Base-by-base conservation (phyloP, 2,329 filamentous ascomycete species). In the Akanthomyces muscarius region DNA sequence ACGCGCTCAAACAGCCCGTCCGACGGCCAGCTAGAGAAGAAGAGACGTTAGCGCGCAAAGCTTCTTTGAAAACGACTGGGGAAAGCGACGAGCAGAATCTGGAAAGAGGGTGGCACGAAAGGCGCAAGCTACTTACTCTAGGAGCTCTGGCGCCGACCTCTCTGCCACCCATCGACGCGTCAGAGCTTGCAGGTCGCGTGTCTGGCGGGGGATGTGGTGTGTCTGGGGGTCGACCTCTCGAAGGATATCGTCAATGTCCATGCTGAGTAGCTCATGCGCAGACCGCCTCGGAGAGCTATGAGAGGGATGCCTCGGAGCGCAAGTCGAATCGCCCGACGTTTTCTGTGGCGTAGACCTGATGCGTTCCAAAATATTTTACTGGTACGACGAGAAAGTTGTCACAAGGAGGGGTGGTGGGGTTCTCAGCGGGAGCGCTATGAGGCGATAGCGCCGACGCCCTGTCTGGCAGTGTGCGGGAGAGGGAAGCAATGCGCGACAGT, bases 151-250 rank as follows among this genome's bases (percentile, higher is more conserved):
- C 51, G 92, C 89, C 63, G 89, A 91, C 69, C 95, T 87, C 76
- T 99, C 96, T 50, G 94, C 91, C 51, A 97, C 86, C 94, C 94
- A 99, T 70, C 89, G 89, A 70, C 94, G 89, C 69, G 94, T 97
- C 69, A 99, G 80, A 60, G 90, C 86, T 75, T 97, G 92, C 68
- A 98, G 83, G 76, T 98, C 94, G 71, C 87, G 83, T 48, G 83
- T 87, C 69, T 86, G 84, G 58, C 78, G 77, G 3, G 86, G 84
- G 21, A 85, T 75, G 42, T 79, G 74, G 68, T 85, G 78, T 61
- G 78, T 76, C 64, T 79, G 74, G 56, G 83, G 86, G 74, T 91
- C 88, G 68, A 92, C 87, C 71, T 89, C 87, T 70, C 86, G 86
- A 65, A 92, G 83, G 68, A 93, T 92, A 73, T 92, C 90, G 75